Evolutionary conservation across 768 basidiomycete species (phyloP).

Genomic region (Lactifluus piperatus): DNA sequence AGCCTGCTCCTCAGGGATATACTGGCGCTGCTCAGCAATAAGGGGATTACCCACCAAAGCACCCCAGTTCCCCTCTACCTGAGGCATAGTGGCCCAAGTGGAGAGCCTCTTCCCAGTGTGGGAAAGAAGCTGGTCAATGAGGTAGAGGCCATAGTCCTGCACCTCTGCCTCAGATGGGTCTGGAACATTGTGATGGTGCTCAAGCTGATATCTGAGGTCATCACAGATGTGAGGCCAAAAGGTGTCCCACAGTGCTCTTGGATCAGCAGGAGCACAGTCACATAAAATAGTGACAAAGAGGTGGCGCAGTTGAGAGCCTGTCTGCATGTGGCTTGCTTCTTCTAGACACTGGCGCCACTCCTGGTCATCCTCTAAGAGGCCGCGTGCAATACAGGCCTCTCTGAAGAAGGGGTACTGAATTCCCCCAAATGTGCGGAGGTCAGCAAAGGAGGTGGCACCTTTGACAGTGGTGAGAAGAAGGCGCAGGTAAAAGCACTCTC

Average conservation of each 20-base stretch:
- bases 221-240: constrained; percentile 34
- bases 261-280: constrained; percentile 25
- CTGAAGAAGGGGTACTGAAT: too few relatives aligned
- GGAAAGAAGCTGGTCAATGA: constrained; percentile 28
- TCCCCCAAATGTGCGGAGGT: too few relatives aligned
- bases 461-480: background rate
- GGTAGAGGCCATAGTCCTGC: constrained; percentile 36
- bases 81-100: constrained; percentile 29
- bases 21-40: constrained; percentile 29
- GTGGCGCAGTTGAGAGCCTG: too few relatives aligned
- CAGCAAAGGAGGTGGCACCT: background rate
- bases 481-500: too few relatives aligned
- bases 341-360: too few relatives aligned
- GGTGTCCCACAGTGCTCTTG: constrained; percentile 32
- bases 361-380: too few relatives aligned
- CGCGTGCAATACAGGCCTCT: too few relatives aligned
- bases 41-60: constrained; percentile 22
- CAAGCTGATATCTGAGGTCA: constrained; percentile 28
- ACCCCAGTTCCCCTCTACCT: constrained; percentile 24
- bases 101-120: constrained; percentile 22
- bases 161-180: constrained; percentile 26
- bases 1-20: constrained; percentile 15
- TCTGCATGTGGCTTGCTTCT: too few relatives aligned
- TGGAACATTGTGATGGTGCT: constrained; percentile 3
- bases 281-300: constrained; percentile 35